phyloP scores from a whole-genome alignment of 768 basidiomycete species.

The Kwoniella heveanensis region DNA sequence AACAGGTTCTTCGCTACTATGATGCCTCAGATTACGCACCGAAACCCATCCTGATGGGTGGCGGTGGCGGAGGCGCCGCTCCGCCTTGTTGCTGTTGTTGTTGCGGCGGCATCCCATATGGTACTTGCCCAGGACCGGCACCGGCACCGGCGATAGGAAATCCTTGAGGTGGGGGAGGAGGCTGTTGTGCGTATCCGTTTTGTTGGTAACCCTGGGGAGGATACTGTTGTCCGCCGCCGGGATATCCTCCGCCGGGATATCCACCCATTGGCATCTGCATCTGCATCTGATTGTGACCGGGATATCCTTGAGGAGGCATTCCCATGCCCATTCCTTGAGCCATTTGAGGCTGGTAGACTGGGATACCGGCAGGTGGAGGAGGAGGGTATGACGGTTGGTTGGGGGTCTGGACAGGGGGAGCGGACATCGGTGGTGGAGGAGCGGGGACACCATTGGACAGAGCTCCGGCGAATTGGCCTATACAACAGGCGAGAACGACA shows the following conservation, averaged over 20 bases:
- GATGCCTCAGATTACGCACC: too few relatives aligned
- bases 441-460: constrained; percentile 60
- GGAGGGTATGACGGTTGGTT: constrained; percentile 14
- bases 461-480: constrained; percentile 91
- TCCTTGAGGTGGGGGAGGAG: constrained; percentile 39
- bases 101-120: constrained; percentile 19
- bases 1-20: too few relatives aligned
- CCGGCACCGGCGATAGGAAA: constrained; percentile 30
- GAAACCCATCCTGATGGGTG: constrained; percentile 49
- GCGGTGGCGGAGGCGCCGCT: constrained; percentile 36
- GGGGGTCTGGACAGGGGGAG: constrained; percentile 24
- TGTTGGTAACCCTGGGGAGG: constrained; percentile 27
- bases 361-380: constrained; percentile 52
- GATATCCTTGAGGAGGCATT: constrained; percentile 1
- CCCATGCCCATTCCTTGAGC: neutral
- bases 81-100: constrained; percentile 10
- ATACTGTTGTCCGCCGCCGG: constrained; percentile 26
- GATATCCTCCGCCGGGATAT: too few relatives aligned
- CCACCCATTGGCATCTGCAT: too few relatives aligned
- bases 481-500: constrained; percentile 61
- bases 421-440: constrained; percentile 26
- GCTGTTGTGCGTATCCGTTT: constrained; percentile 33
- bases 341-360: constrained; percentile 49
- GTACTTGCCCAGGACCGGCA: constrained; percentile 16
- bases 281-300: too few relatives aligned